Evolutionary conservation across 129 eudicot species (phyloP).

Genomic region (Solidago caesia): DNA sequence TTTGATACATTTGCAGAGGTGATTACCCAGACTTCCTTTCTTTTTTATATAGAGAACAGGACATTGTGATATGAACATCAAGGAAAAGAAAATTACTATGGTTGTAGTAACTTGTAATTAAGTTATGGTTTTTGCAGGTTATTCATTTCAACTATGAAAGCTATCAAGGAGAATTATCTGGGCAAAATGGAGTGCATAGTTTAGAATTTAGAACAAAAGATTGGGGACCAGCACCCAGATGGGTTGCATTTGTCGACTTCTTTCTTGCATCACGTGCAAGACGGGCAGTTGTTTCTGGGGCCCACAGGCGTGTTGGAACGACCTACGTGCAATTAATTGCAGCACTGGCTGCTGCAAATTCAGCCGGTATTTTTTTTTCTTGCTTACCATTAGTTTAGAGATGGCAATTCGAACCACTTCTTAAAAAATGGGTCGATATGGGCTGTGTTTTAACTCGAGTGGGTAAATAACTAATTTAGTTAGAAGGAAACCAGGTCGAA

Average conservation of each 20-base stretch:
- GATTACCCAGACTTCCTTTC: not conserved
- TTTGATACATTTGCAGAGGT: conserved; percentile 68
- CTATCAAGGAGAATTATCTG: conserved; percentile 58
- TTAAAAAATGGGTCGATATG: no score
- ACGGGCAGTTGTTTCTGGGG: conserved; percentile 76
- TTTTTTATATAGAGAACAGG: not conserved
- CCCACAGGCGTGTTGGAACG: conserved; percentile 92
- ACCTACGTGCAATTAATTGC: conserved; percentile 88
- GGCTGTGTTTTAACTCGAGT: no score
- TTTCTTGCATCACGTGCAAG: conserved; percentile 86
- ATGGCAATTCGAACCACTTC: no score
- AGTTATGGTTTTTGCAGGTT: conserved; percentile 44
- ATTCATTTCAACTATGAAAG: conserved; percentile 74
- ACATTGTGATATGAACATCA: not conserved
- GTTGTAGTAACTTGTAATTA: not conserved
- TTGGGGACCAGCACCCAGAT: conserved; percentile 98
- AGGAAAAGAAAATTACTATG: not conserved
- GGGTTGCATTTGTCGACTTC: conserved; percentile 97
- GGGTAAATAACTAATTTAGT: no score
- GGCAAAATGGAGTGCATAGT: conserved; percentile 24
- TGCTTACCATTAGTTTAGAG: not conserved
- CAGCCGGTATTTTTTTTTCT: conserved; percentile 48
- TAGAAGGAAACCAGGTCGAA: no score
- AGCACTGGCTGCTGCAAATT: conserved; percentile 75
- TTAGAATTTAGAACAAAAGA: conserved; percentile 61